Evolutionary conservation across 2,329 filamentous ascomycete genomes (phyloP), one percentile per base, ranked within the genome.

Genomic region (Alternaria tenuissima): DNA sequence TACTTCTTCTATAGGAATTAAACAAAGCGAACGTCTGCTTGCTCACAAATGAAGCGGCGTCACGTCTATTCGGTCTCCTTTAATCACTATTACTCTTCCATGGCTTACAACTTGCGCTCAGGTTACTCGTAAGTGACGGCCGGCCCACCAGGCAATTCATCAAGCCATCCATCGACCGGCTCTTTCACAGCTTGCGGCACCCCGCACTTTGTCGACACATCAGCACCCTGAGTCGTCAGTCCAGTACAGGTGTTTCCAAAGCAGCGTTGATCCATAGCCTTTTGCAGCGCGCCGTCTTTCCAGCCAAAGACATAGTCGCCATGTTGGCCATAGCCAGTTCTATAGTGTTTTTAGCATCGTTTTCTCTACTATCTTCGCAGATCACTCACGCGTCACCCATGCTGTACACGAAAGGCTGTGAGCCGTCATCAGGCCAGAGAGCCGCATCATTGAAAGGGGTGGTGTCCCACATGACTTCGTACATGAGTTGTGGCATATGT

Each of bases 271-370:
- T 73, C 71, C 32, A 72, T 59, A 3, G 68, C 69, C 43, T 70
- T 81, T 72, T 85, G 83, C 41, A 85, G 78, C 7, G 78, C 78
- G 67, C 82, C 76, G 54, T 76, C 81, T 72, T 84, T 80, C 83
- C 83, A 84, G 51, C 83, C 83, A 69, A 70, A 70, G 22, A 72
- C 28, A 34, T 71, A 72, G 47, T 72, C 68, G 2, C 68, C 68
- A 18, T 72, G 68, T 32, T 71, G 67, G 1, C 69, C 68, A 34
- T 70, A 72, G n/a, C 69, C 69, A 38, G 68, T 70, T 4, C 64
- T 77, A 30, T 41, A 4, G 38, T 41, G 9, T 22, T 22, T 3
- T 38, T 52, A 41, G 36, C 24, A 38, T 6, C 7, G 9, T 9
- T 12, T 2, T 2, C 32, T 8, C 6, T n/a, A 26, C 14, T 12